Evolutionary conservation across 805 yeast genomes (phyloP).

Genomic region (Wickerhamomyces canadensis): DNA sequence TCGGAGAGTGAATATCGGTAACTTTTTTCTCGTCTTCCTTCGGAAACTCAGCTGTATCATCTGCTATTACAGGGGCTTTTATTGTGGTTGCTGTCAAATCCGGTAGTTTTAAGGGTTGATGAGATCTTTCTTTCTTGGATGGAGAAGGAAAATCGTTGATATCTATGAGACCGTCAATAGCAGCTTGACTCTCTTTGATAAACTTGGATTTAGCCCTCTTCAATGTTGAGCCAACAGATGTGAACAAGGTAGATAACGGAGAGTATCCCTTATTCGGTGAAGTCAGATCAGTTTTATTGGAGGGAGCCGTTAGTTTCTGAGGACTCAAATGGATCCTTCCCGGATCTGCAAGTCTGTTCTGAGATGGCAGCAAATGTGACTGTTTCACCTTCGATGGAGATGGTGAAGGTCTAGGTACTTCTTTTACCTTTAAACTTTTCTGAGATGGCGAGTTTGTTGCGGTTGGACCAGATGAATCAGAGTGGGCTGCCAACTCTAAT

Average conservation of each 20-base stretch:
- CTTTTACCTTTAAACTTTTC: not conserved
- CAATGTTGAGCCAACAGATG: slow-evolving; percentile 21
- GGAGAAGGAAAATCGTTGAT: too few relatives aligned
- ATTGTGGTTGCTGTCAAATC: not conserved
- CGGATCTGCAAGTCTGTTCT: slow-evolving; percentile 1
- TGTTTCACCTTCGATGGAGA: not conserved
- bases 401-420: slow-evolving; percentile 5
- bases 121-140: slow-evolving; percentile 1
- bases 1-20: not conserved
- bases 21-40: not conserved
- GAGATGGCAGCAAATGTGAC: slow-evolving; percentile 2
- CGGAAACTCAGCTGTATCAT: too few relatives aligned
- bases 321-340: slow-evolving; percentile 2
- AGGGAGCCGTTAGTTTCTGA: slow-evolving; percentile 9
- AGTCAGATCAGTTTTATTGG: not conserved
- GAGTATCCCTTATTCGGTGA: slow-evolving; percentile 13
- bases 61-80: too few relatives aligned
- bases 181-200: slow-evolving; percentile 12
- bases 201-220: slow-evolving; percentile 19
- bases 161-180: slow-evolving; percentile 5
- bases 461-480: slow-evolving; percentile 5
- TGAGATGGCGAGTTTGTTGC: slow-evolving; percentile 7
- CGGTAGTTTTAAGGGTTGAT: not conserved
- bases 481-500: slow-evolving; percentile 6
- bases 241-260: slow-evolving; percentile 20